A percentile compares a stretch with the other conserved stretches of the same genome.
phyloP scores from a whole-genome alignment of 2,329 filamentous ascomycete species.

The Emergomyces orientalis region DNA sequence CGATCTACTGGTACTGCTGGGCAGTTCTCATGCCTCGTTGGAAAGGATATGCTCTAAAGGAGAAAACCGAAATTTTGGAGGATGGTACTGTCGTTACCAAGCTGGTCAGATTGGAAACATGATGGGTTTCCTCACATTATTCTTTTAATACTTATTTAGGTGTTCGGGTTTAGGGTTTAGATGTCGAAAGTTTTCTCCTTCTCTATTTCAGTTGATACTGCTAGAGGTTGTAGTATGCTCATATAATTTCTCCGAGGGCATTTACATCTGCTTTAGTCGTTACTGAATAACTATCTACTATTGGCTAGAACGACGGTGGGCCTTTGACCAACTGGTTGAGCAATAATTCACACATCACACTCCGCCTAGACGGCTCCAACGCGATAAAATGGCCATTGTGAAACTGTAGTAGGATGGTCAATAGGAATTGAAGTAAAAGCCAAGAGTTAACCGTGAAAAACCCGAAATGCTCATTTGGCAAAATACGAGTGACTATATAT shows the following conservation, averaged over 20 bases:
- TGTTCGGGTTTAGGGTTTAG: neutral
- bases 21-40: constrained; percentile 51
- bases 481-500: neutral
- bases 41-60: constrained; percentile 53
- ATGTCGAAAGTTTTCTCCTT: neutral
- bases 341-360: neutral
- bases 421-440: too few species aligned
- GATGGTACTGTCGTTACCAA: constrained; percentile 61
- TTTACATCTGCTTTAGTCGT: too few species aligned
- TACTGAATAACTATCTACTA: too few species aligned
- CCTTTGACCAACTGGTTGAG: neutral
- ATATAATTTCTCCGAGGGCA: too few species aligned
- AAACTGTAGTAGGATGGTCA: neutral
- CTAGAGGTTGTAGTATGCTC: too few species aligned
- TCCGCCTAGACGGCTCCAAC: neutral
- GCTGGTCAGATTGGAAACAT: constrained; percentile 1
- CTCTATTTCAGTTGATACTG: neutral
- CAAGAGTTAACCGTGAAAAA: neutral
- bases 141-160: neutral
- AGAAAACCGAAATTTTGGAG: constrained; percentile 49
- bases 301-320: too few species aligned
- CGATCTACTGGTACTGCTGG: constrained; percentile 62
- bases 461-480: neutral
- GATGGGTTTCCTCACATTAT: neutral
- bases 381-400: neutral